These are phyloP conservation scores for Mangifera indica DNA, from an alignment of 345 rosid genomes.

Conservation along the genomic window DNA sequence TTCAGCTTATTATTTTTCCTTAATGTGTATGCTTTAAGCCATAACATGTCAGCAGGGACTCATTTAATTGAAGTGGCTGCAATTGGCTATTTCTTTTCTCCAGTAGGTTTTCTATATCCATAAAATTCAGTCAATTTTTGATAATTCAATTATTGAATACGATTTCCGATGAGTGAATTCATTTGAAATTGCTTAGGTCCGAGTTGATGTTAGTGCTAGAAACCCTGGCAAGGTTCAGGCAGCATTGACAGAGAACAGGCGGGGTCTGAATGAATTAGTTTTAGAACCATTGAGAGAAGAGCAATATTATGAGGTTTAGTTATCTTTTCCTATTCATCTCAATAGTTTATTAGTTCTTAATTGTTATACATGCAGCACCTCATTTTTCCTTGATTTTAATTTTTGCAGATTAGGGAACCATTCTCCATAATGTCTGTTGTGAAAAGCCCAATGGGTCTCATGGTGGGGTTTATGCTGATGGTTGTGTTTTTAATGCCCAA, in stretches of 20 bases:
- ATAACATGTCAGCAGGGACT: conserved; percentile 85
- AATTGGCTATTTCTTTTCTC: conserved; percentile 90
- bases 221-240: conserved; percentile 93
- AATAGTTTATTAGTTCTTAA: neutral
- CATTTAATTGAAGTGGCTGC: conserved; percentile 94
- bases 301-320: conserved; percentile 81
- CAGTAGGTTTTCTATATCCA: conserved; percentile 44
- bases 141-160: neutral
- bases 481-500: conserved; percentile 95
- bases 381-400: conserved; percentile 18
- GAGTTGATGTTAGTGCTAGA: conserved; percentile 97
- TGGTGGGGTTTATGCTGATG: conserved; percentile 93
- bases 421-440: conserved; percentile 74
- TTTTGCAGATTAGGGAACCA: conserved; percentile 78
- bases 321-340: conserved; percentile 9
- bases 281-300: conserved; percentile 80
- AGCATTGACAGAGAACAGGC: conserved; percentile 92
- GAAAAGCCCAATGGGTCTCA: conserved; percentile 98
- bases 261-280: conserved; percentile 76
- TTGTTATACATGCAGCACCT: conserved; percentile 19
- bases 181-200: conserved; percentile 51
- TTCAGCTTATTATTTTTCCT: conserved; percentile 35
- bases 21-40: conserved; percentile 54
- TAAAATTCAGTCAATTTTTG: conserved; percentile 3
- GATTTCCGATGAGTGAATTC: conserved; percentile 9